These are phyloP conservation scores for Boletus barrowsii DNA, from an alignment of 768 basidiomycete species.

Conservation along the genomic window DNA sequence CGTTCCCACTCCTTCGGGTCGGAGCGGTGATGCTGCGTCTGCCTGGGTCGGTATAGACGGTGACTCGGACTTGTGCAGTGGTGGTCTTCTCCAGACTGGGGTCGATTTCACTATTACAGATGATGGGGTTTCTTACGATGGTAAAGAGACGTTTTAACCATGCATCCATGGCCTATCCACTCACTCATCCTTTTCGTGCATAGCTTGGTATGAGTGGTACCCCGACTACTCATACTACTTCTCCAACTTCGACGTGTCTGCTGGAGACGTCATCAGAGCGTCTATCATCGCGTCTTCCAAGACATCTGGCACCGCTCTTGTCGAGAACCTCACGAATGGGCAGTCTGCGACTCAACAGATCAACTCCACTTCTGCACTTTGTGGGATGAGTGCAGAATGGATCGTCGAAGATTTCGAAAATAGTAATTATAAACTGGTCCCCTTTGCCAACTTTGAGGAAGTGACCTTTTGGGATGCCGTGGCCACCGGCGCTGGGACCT, in stretches of 20 bases:
- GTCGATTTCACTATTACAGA: neutral
- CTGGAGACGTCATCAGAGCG: slow-evolving; percentile 6
- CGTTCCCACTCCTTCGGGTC: neutral
- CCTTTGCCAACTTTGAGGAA: slow-evolving; percentile 2
- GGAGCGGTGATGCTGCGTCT: neutral
- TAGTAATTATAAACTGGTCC: neutral
- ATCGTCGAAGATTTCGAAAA: slow-evolving; percentile 1
- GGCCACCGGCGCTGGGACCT: neutral
- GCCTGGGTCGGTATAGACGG: slow-evolving; percentile 12
- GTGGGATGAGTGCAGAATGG: slow-evolving; percentile 8
- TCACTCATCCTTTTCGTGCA: neutral
- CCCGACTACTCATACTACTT: neutral
- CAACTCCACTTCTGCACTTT: slow-evolving; percentile 1
- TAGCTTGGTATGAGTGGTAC: slow-evolving; percentile 13
- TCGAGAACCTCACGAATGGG: neutral
- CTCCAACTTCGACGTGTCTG: neutral
- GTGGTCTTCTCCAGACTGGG: slow-evolving; percentile 2
- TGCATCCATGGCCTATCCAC: neutral
- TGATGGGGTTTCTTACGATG: neutral
- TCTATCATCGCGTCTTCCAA: neutral
- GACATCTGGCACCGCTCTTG: neutral
- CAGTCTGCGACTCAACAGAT: no score
- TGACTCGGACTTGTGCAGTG: neutral
- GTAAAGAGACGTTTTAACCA: neutral
- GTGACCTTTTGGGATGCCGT: neutral